Conservation (phyloP, 345 rosid genomes). For the Eucalyptus pumila region DNA sequence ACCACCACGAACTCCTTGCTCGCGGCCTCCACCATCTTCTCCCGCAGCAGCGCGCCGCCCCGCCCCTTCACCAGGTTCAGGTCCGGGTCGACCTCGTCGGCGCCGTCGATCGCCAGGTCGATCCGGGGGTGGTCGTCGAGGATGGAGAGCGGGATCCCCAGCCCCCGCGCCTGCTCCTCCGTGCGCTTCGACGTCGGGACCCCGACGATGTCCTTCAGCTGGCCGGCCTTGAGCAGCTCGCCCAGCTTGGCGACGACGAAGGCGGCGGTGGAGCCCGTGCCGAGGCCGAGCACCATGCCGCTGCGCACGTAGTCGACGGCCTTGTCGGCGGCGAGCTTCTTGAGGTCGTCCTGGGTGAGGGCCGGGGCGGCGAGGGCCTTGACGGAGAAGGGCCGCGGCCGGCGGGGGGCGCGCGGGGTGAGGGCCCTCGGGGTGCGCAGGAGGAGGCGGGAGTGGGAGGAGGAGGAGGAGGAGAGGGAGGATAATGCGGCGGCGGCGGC, state of each 20-base stretch:
- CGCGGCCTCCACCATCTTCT: constrained; percentile 95
- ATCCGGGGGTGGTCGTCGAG: constrained; percentile 62
- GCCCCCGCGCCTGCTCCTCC: constrained; percentile 72
- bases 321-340: constrained; percentile 90
- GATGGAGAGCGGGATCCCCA: constrained; percentile 64
- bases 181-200: constrained; percentile 93
- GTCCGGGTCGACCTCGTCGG: constrained; percentile 91
- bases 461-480: background rate
- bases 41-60: constrained; percentile 85
- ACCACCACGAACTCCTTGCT: constrained; percentile 79
- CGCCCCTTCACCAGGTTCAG: constrained; percentile 88
- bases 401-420: constrained; percentile 13
- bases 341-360: constrained; percentile 83
- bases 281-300: constrained; percentile 94
- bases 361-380: constrained; percentile 52
- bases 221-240: constrained; percentile 48
- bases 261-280: constrained; percentile 99
- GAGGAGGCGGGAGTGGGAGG: constrained; percentile 23
- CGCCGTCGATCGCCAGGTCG: constrained; percentile 95
- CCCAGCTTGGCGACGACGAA: constrained; percentile 87
- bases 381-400: constrained; percentile 27
- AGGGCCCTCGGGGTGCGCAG: background rate
- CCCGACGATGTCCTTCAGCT: constrained; percentile 60
- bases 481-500: background rate
- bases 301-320: constrained; percentile 85